A percentile compares a stretch with the other conserved stretches of the same genome.
Evolutionary conservation across 208 protist genomes (phyloP).

Genomic region (Wallacemonas sp.): DNA sequence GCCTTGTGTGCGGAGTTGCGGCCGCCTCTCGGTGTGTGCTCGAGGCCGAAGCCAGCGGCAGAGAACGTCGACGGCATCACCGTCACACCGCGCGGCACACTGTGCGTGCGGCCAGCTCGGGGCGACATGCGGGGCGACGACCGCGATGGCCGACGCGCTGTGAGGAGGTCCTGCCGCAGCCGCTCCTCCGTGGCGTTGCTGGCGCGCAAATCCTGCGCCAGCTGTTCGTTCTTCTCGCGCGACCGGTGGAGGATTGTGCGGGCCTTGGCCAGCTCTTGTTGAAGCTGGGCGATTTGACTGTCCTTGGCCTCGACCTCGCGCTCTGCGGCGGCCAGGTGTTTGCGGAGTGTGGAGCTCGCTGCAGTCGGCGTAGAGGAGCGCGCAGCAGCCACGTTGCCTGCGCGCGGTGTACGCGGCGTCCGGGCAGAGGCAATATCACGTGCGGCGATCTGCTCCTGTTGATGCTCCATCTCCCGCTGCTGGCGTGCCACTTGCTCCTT

Average conservation of each 20-base stretch:
- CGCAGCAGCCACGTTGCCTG: not conserved
- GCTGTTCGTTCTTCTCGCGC: constrained; percentile 38
- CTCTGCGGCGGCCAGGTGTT: constrained; percentile 15
- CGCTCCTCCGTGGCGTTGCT: constrained; percentile 27
- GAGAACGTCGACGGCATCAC: not conserved
- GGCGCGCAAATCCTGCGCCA: constrained; percentile 48
- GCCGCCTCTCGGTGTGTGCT: not conserved
- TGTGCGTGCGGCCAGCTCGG: constrained; percentile 10
- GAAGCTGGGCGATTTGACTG: constrained; percentile 36
- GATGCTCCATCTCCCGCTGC: constrained; percentile 29
- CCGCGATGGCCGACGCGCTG: constrained; percentile 15
- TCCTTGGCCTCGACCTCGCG: constrained; percentile 29
- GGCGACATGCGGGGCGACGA: constrained; percentile 18
- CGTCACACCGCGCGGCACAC: constrained; percentile 22
- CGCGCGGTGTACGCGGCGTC: not conserved
- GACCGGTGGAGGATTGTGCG: constrained; percentile 42
- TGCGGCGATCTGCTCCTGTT: constrained; percentile 13
- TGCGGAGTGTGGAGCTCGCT: constrained; percentile 16
- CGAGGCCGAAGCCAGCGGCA: not conserved
- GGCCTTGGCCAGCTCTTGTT: constrained; percentile 71
- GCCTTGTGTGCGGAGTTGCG: not conserved
- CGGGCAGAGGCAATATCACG: not conserved
- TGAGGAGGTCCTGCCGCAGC: constrained; percentile 18
- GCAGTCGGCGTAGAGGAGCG: not conserved
- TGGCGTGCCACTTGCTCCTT: not conserved